Evolutionary conservation across 331 rosid species (phyloP).

Genomic region (Spiraea crenata): DNA sequence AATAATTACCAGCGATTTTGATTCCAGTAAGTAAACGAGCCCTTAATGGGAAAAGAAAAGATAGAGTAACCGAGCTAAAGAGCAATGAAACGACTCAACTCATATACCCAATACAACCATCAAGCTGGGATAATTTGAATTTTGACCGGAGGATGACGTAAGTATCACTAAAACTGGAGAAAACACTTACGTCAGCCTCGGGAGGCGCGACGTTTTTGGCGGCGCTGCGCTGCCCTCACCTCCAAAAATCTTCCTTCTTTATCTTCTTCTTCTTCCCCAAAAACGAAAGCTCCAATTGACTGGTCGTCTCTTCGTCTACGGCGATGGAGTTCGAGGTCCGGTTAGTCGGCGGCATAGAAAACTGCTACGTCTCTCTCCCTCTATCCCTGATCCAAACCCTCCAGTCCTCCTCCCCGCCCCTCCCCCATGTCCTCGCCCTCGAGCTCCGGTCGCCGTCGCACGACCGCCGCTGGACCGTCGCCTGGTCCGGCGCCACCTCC

Average conservation of each 20-base stretch:
- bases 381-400: conserved; percentile 68
- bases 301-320: neutral
- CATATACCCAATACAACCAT: neutral
- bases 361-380: conserved; percentile 82
- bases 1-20: too few relatives aligned
- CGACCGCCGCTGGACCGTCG: conserved; percentile 53
- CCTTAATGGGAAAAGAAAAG: neutral
- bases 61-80: neutral
- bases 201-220: conserved; percentile 4
- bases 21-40: too few relatives aligned
- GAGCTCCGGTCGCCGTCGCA: conserved; percentile 58
- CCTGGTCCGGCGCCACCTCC: conserved; percentile 95
- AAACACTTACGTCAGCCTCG: neutral
- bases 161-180: neutral
- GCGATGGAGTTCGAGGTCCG: conserved; percentile 72
- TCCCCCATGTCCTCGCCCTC: conserved; percentile 58
- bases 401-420: conserved; percentile 46
- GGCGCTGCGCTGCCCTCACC: conserved; percentile 1
- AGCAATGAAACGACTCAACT: too few relatives aligned
- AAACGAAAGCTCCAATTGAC: neutral
- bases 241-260: neutral
- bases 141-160: conserved; percentile 1
- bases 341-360: conserved; percentile 51
- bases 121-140: conserved; percentile 3
- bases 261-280: neutral